Percentiles rank a stretch among this genome's conserved stretches.
Evolutionary conservation across 2,329 filamentous ascomycete species (phyloP).

Genomic region (Chrysoporthe cubensis): DNA sequence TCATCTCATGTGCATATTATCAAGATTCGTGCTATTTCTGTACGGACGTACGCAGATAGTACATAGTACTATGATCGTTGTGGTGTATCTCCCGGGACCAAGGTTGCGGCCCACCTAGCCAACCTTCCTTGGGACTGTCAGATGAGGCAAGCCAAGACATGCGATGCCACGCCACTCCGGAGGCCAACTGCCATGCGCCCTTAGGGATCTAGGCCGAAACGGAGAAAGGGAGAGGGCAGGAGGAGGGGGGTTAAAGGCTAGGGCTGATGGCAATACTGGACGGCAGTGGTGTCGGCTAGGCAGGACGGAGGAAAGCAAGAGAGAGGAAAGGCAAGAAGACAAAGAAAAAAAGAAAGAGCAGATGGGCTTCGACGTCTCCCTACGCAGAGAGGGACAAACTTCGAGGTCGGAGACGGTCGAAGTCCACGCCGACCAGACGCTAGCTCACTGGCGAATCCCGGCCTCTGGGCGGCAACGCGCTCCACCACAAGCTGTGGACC

Average conservation of each 20-base stretch:
- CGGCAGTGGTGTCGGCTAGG: too few relatives aligned
- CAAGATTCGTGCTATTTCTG: too few relatives aligned
- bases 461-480: neutral
- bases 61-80: too few relatives aligned
- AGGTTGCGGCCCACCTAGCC: too few relatives aligned
- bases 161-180: neutral
- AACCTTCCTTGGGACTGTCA: neutral
- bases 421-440: neutral
- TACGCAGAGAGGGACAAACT: neutral
- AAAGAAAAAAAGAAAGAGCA: neutral
- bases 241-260: too few relatives aligned
- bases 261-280: too few relatives aligned
- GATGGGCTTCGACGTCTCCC: neutral
- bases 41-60: too few relatives aligned
- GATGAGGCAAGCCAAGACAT: neutral
- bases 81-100: too few relatives aligned
- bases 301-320: neutral
- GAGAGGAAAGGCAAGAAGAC: neutral
- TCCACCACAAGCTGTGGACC: conserved; percentile 1
- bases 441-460: neutral
- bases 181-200: neutral
- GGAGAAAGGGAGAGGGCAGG: too few relatives aligned
- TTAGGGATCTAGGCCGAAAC: neutral
- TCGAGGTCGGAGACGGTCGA: neutral
- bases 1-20: too few relatives aligned